Evolutionary conservation across 495 filamentous ascomycete species (phyloP).

Genomic region (Penicillium pulvis): DNA sequence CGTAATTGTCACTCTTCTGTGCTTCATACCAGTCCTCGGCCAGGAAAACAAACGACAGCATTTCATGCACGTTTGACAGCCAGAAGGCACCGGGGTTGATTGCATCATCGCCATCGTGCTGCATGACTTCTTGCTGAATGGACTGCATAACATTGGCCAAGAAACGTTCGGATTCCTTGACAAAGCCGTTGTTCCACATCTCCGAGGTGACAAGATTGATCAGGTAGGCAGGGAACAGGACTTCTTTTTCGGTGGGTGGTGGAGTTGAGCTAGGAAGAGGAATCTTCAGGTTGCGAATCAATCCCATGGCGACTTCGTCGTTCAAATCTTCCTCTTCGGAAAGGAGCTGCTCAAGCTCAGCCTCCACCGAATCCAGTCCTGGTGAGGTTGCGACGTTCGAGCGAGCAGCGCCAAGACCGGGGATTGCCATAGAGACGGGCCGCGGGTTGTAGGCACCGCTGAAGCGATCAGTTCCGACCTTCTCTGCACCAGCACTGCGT

Average conservation of each 20-base stretch:
- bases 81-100: conserved; percentile 98
- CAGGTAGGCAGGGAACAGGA: conserved; percentile 95
- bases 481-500: conserved; percentile 90
- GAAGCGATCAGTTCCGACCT: conserved; percentile 78
- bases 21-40: conserved; percentile 99
- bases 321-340: conserved; percentile 95
- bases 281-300: conserved; percentile 96
- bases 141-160: conserved; percentile 99
- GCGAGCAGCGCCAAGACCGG: conserved; percentile 61
- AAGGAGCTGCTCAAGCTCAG: conserved; percentile 88
- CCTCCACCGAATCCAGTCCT: conserved; percentile 83
- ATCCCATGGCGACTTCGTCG: conserved; percentile 91
- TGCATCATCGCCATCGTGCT: conserved; percentile 95
- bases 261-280: conserved; percentile 81
- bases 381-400: conserved; percentile 72
- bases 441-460: conserved; percentile 91
- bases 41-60: conserved; percentile 99
- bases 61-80: conserved; percentile 99
- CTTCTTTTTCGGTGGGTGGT: conserved; percentile 94
- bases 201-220: conserved; percentile 99
- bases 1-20: conserved; percentile 98
- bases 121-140: conserved; percentile 99
- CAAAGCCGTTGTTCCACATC: conserved; percentile 99
- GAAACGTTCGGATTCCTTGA: conserved; percentile 99
- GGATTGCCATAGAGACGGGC: conserved; percentile 90